These are phyloP conservation scores for Rhododendron griersonianum DNA, from an alignment of 148 eudicot species.

Conservation along the genomic window DNA sequence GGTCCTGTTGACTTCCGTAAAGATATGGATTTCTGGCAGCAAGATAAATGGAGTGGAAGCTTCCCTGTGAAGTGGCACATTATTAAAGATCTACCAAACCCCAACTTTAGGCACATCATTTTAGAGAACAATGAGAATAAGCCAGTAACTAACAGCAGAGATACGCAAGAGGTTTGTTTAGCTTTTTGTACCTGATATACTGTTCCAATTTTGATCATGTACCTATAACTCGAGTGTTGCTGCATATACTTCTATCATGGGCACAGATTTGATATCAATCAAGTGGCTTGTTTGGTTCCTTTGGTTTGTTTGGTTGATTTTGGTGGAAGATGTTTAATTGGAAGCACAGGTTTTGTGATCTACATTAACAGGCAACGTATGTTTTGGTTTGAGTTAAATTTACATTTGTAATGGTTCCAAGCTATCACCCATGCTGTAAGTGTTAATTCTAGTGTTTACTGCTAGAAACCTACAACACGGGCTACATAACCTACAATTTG, in stretches of 20 bases:
- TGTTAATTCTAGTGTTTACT: not conserved
- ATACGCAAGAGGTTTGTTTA: conserved; percentile 83
- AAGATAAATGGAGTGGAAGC: conserved; percentile 99
- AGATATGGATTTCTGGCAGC: conserved; percentile 99
- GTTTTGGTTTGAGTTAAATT: not conserved
- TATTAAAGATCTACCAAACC: conserved; percentile 85
- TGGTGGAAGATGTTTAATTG: not conserved
- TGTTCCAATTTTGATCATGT: not conserved
- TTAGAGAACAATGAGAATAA: conserved; percentile 92
- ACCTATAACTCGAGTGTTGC: not conserved
- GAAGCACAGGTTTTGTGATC: not conserved
- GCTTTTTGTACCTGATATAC: not conserved
- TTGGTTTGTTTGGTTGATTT: not conserved
- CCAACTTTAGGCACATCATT: conserved; percentile 78
- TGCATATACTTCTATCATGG: not conserved
- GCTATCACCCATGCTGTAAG: not conserved
- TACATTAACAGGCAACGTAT: not conserved
- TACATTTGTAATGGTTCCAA: not conserved
- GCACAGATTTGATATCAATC: not conserved
- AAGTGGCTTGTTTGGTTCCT: not conserved
- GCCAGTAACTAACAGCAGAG: conserved; percentile 97
- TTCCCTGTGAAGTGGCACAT: conserved; percentile 98
- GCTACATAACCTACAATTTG: not conserved
- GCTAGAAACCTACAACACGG: not conserved
- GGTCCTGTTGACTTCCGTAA: conserved; percentile 80